Evolutionary conservation across 2,329 filamentous ascomycete genomes (phyloP).

Genomic region (Fusarium sp.): DNA sequence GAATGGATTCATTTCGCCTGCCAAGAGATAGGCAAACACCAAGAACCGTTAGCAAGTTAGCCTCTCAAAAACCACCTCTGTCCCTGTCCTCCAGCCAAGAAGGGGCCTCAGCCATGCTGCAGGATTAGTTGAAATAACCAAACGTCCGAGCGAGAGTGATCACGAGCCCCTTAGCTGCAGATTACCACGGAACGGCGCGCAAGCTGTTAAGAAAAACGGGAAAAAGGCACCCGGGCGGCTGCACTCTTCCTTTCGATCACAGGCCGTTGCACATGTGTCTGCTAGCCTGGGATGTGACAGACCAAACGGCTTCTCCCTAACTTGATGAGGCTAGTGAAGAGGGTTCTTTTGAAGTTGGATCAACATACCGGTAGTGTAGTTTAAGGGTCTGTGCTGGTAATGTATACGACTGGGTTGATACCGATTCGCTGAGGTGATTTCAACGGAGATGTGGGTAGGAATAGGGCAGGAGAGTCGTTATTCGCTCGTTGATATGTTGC

Average conservation of each 20-base stretch:
- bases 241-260: background rate
- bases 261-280: constrained; percentile 11
- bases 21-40: background rate
- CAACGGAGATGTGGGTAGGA: background rate
- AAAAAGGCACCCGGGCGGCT: background rate
- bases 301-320: constrained; percentile 2
- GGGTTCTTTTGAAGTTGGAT: constrained; percentile 20
- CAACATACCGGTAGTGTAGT: constrained; percentile 4
- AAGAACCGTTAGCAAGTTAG: background rate
- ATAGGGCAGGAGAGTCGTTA: background rate
- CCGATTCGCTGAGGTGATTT: constrained; percentile 18
- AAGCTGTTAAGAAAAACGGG: background rate
- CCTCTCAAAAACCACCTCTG: background rate
- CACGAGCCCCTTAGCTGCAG: background rate
- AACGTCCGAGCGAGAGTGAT: background rate
- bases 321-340: constrained; percentile 13
- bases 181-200: constrained; percentile 21
- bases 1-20: background rate
- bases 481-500: background rate
- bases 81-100: background rate
- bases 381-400: constrained; percentile 12
- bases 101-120: background rate
- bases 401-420: constrained; percentile 4
- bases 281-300: background rate
- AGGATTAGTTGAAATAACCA: constrained; percentile 15